Evolutionary conservation across 176 grass and related monocot genomes (phyloP), one percentile per base, ranked within the genome.

Genomic region (Otatea glauca): DNA sequence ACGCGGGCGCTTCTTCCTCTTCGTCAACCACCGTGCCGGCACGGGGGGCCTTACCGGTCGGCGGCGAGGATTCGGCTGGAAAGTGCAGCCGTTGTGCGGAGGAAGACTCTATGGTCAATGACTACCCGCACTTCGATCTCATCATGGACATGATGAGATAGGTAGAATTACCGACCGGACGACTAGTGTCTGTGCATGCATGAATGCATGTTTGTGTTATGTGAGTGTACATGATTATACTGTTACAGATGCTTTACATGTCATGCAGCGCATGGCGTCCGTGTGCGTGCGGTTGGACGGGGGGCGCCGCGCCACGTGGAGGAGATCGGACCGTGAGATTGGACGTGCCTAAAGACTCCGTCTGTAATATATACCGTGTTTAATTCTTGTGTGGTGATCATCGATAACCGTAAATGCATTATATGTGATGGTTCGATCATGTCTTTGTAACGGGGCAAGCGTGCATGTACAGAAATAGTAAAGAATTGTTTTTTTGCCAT

Each of bases 101-200:
- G 0, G 82, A 61, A 8, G 70, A 42, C 3, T 11, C 62, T 2
- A 1, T 72, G n/a, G 17, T 51, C 10, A 39, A 25, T 4, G 69
- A 73, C 66, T 88, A 88, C 74, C 65, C 55, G 11, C 74, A 88
- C 21, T 11, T 71, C 9, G 86, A 88, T 61, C 74, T 88, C 56
- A 72, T 88, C 86, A 88, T 44, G 54, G 80, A 88, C 66, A 43
- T 85, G 34, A 14, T 84, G 70, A 63, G 55, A 0, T 61, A 88
- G 34, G 53, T 70, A 64, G 37, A 72, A 60, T 60, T 51, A 43
- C 34, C 34, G 43, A 60, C 16, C 24, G 48, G 15, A 56, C 10
- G 18, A 75, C 18, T 2, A 51, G 29, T 39, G 72, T 75, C 50
- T 35, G 15, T 14, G 25, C 70, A 15, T 8, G 43, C 6, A 21